These are phyloP conservation scores for Xerocomus cyaneibrunnescens DNA, from an alignment of 1,284 basidiomycete species.

Conservation along the genomic window DNA sequence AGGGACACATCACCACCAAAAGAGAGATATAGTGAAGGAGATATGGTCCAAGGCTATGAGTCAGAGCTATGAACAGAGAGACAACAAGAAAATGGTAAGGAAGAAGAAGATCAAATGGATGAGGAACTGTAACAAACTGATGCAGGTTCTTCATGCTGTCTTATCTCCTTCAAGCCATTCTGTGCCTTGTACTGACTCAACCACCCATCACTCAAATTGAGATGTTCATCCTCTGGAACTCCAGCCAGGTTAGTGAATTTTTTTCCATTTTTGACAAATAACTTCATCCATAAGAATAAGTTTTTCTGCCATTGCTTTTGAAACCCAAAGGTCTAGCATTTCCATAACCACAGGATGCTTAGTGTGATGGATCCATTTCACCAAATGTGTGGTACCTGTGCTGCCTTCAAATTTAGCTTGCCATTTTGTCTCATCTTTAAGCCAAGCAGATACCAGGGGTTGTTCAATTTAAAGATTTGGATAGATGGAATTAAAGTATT, in stretches of 20 bases:
- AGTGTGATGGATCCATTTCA: constrained; percentile 5
- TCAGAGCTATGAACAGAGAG: too few relatives aligned
- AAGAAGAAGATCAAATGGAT: too few relatives aligned
- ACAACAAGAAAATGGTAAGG: too few relatives aligned
- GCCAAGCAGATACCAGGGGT: neutral
- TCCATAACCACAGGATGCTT: constrained; percentile 9
- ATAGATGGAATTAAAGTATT: neutral
- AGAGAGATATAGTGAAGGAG: too few relatives aligned
- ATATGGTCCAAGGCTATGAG: too few relatives aligned
- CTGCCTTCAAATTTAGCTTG: neutral
- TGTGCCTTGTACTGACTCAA: neutral
- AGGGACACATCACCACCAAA: too few relatives aligned
- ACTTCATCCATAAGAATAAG: neutral
- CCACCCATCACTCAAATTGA: constrained; percentile 9
- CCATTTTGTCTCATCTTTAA: neutral
- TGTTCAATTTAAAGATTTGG: neutral
- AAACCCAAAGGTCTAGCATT: constrained; percentile 19
- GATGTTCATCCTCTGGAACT: neutral
- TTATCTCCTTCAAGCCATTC: neutral
- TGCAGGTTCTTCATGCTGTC: constrained; percentile 6
- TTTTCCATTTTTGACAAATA: constrained; percentile 10
- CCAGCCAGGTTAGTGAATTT: constrained; percentile 10
- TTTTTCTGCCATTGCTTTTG: constrained; percentile 7
- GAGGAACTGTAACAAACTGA: too few relatives aligned
- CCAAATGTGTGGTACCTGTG: accelerated